Evolutionary conservation across 192 early-diverging fungal species (phyloP).

Genomic region (Radiomyces spectabilis): DNA sequence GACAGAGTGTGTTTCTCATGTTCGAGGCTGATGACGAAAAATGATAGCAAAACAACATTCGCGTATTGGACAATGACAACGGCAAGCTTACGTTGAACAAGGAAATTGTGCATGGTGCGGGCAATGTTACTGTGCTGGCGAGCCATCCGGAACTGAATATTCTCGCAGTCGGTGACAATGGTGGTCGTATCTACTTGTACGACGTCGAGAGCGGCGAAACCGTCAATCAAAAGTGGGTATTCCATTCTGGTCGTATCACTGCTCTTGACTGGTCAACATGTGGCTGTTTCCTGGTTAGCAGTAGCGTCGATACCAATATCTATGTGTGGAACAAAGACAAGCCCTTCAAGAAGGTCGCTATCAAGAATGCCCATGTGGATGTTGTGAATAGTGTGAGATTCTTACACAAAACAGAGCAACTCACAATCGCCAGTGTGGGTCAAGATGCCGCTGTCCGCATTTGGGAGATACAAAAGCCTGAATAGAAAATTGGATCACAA

Average conservation of each 20-base stretch:
- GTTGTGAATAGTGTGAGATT: slow-evolving; percentile 69
- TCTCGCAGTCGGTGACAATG: slow-evolving; percentile 75
- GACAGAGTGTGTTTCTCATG: no score
- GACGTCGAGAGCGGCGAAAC: slow-evolving; percentile 43
- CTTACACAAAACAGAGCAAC: slow-evolving; percentile 37
- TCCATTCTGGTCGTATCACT: slow-evolving; percentile 84
- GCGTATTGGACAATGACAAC: slow-evolving; percentile 49
- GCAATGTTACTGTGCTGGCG: slow-evolving; percentile 71
- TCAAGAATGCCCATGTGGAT: slow-evolving; percentile 77
- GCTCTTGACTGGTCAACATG: slow-evolving; percentile 73
- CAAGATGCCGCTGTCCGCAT: slow-evolving; percentile 79
- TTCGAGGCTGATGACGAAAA: not conserved
- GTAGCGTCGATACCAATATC: slow-evolving; percentile 83
- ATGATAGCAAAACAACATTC: slow-evolving; percentile 53
- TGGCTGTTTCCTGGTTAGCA: slow-evolving; percentile 66
- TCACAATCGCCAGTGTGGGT: slow-evolving; percentile 66
- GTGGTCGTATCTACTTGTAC: slow-evolving; percentile 74
- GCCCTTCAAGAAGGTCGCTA: slow-evolving; percentile 66
- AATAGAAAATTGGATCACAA: no score
- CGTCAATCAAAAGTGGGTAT: slow-evolving; percentile 71
- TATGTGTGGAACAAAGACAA: slow-evolving; percentile 84
- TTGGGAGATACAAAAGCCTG: slow-evolving; percentile 31
- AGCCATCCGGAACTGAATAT: slow-evolving; percentile 67
- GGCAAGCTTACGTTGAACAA: slow-evolving; percentile 23
- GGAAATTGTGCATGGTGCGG: slow-evolving; percentile 35